Percentiles rank a stretch among this genome's conserved stretches.
Evolutionary conservation across 1,284 basidiomycete genomes (phyloP).

Genomic region (Austroboletus niveus): DNA sequence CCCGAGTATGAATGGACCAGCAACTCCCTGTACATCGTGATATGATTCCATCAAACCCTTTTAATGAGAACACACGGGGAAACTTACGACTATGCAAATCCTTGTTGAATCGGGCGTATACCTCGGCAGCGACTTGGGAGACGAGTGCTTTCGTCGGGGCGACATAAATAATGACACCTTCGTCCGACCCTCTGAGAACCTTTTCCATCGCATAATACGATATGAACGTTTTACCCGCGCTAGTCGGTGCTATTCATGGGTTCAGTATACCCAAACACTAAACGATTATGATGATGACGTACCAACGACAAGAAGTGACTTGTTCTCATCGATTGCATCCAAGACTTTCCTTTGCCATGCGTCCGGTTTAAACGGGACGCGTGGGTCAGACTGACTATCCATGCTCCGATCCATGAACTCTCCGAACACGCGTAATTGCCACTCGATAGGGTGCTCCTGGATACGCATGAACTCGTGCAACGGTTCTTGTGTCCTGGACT

Average conservation of each 20-base stretch:
- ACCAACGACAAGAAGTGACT: constrained; percentile 67
- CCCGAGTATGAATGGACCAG: constrained; percentile 71
- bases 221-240: constrained; percentile 74
- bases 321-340: constrained; percentile 57
- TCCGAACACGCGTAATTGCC: constrained; percentile 69
- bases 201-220: constrained; percentile 76
- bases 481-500: constrained; percentile 41
- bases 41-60: not conserved
- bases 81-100: constrained; percentile 47
- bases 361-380: constrained; percentile 65
- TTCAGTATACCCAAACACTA: not conserved
- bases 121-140: constrained; percentile 64
- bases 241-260: constrained; percentile 51
- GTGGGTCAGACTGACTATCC: constrained; percentile 54
- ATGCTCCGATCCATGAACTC: constrained; percentile 71
- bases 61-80: not conserved
- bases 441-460: constrained; percentile 52
- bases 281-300: constrained; percentile 19
- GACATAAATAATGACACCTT: constrained; percentile 69
- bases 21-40: constrained; percentile 41
- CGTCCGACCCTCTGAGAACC: constrained; percentile 55
- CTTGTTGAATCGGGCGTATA: constrained; percentile 68
- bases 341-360: constrained; percentile 68
- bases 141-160: constrained; percentile 75
- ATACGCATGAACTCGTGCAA: constrained; percentile 55